Evolutionary conservation across 306 rosid species (phyloP), one percentile per base, ranked within the genome.

Genomic region (Malus orientalis): DNA sequence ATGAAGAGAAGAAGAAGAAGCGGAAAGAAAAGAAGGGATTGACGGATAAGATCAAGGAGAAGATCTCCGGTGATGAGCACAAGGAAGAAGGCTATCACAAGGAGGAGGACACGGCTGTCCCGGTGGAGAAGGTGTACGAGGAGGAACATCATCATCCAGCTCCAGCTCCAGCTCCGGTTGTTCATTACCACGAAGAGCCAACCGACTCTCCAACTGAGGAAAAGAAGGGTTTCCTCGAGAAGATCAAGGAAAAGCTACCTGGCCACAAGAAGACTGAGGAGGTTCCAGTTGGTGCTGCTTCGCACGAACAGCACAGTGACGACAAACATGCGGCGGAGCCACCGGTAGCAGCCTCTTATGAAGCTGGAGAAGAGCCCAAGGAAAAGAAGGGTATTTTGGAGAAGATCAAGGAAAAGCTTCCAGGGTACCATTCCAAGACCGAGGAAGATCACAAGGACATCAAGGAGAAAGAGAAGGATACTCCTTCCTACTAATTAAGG

Each of bases 341-440:
- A 10, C 70, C 69, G 8, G 70, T 10, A 22, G 62, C 25, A 7
- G 62, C 62, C 62, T 57, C 62, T 22, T 57, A 57, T 57, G 96
- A 88, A 68, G 91, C 81, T 2, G 38, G 67, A 7, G 87, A 49
- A 49, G 55, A 81, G 47, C 62, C 70, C 4, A 89, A 89, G 81
- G 88, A 93, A 85, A 92, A 93, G 90, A 93, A 92, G 76, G 98
- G 98, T 67, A 53, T 92, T 4, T 79, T 92, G 29, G 98, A 91
- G 75, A 93, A 90, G 89, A 90, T 89, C 22, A 93, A 93, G 75
- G 97, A 91, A 67, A 91, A 90, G 76, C 76, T 93, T 47, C 97
- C 97, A 6, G 97, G 98, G 27, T 84, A 88, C 76, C 96, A 89
- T 76, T 53, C 85, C 5, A 85, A 83, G 81, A 45, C 80, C 0